Evolutionary conservation across 2,329 filamentous ascomycete genomes (phyloP).

Genomic region (Aspergillus clavatus): DNA sequence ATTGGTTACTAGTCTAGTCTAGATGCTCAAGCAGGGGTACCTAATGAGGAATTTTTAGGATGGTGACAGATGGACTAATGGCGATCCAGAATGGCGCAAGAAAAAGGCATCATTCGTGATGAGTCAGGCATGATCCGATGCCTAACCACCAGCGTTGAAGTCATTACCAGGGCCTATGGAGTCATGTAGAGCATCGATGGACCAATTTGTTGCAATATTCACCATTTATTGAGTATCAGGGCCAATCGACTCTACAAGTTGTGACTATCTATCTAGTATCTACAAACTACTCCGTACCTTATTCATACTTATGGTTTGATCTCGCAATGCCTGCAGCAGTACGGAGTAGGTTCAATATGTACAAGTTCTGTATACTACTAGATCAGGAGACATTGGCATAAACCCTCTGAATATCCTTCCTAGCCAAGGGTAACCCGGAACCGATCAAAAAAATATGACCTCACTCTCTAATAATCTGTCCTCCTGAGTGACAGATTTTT

Average conservation of each 20-base stretch:
- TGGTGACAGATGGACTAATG: constrained; percentile 19
- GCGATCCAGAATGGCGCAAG: constrained; percentile 7
- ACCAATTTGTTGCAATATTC: background rate
- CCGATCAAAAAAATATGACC: background rate
- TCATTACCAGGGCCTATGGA: background rate
- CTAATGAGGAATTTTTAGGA: constrained; percentile 5
- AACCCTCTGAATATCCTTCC: background rate
- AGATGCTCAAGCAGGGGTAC: constrained; percentile 8
- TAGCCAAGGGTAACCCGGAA: background rate
- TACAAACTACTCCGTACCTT: background rate
- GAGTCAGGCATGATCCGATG: too few relatives aligned
- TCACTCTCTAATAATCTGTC: too few relatives aligned
- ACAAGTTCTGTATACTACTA: too few relatives aligned
- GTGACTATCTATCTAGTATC: background rate
- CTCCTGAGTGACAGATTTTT: background rate
- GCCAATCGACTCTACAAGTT: background rate
- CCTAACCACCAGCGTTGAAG: background rate
- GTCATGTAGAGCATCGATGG: background rate
- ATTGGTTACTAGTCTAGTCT: too few relatives aligned
- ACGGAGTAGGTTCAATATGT: background rate
- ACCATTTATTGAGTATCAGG: background rate
- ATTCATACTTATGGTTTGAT: background rate
- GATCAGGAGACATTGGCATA: background rate
- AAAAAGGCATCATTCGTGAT: too few relatives aligned
- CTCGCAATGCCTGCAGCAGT: background rate